A percentile compares a stretch with the other conserved stretches of the same genome.
These are phyloP conservation scores for Phyllosticta paracitricarpa DNA, from an alignment of 2,329 filamentous ascomycete genomes.

Conservation along the genomic window DNA sequence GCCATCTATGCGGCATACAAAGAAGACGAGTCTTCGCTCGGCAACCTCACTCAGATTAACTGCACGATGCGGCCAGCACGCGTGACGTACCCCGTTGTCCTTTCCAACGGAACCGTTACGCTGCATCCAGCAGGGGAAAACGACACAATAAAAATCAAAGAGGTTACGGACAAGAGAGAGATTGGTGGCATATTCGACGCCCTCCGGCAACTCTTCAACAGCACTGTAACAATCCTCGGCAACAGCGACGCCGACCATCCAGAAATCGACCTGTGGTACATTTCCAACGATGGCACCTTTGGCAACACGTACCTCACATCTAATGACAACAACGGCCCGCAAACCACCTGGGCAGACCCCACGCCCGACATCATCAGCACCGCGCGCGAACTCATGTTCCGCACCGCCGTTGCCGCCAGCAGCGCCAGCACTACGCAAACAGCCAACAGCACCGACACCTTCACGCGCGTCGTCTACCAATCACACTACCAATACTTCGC, in stretches of 20 bases:
- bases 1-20: constrained; percentile 7
- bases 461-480: constrained; percentile 11
- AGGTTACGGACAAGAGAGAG: neutral
- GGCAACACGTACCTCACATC: neutral
- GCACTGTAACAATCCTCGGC: neutral
- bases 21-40: constrained; percentile 12
- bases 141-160: neutral
- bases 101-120: constrained; percentile 11
- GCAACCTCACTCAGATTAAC: constrained; percentile 11
- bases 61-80: constrained; percentile 12
- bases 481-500: constrained; percentile 7
- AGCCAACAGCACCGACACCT: neutral
- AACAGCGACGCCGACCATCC: neutral
- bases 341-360: neutral
- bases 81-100: constrained; percentile 9
- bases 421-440: neutral
- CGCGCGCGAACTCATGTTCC: neutral
- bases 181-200: neutral
- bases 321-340: neutral
- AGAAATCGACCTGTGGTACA: neutral
- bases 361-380: neutral
- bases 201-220: neutral
- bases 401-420: neutral
- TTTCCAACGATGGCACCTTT: neutral
- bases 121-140: neutral